Conservation (phyloP, 257 asterid genomes). For the Plantago ovata region DNA sequence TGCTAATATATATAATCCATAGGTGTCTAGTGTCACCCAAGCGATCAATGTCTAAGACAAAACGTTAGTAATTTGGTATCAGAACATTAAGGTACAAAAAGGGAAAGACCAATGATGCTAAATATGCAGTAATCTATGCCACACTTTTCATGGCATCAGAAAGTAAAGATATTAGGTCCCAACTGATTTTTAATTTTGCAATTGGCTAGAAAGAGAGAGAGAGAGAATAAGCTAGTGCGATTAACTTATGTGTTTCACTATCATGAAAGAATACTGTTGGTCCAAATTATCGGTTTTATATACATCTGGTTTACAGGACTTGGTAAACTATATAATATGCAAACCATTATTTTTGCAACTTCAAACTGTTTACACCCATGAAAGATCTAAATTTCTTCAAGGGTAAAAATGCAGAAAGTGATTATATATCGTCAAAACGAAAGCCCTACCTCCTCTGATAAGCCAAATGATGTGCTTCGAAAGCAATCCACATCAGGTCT, state of each 20-base stretch:
- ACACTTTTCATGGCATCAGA: too few species aligned
- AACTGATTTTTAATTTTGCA: too few species aligned
- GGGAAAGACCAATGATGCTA: too few species aligned
- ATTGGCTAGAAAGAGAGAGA: too few species aligned
- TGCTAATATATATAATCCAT: not conserved
- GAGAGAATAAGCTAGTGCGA: too few species aligned
- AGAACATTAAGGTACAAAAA: not conserved
- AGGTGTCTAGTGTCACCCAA: not conserved
- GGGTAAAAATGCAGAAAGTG: not conserved
- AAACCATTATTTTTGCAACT: not conserved
- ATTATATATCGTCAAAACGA: constrained; percentile 5
- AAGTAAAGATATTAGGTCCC: too few species aligned
- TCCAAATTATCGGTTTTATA: not conserved
- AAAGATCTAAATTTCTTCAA: constrained; percentile 15
- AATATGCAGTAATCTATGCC: too few species aligned
- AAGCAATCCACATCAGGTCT: constrained; percentile 95
- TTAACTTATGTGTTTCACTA: too few species aligned
- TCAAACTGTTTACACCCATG: not conserved
- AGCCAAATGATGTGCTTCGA: constrained; percentile 80
- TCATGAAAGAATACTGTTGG: not conserved
- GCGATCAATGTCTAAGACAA: not conserved
- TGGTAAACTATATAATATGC: not conserved
- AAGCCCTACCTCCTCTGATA: constrained; percentile 62
- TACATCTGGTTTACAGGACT: not conserved
- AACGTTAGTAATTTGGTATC: not conserved